A percentile compares a stretch with the other conserved stretches of the same genome.
Conservation (phyloP, 495 filamentous ascomycete species). For the Glarea lozoyensis region DNA sequence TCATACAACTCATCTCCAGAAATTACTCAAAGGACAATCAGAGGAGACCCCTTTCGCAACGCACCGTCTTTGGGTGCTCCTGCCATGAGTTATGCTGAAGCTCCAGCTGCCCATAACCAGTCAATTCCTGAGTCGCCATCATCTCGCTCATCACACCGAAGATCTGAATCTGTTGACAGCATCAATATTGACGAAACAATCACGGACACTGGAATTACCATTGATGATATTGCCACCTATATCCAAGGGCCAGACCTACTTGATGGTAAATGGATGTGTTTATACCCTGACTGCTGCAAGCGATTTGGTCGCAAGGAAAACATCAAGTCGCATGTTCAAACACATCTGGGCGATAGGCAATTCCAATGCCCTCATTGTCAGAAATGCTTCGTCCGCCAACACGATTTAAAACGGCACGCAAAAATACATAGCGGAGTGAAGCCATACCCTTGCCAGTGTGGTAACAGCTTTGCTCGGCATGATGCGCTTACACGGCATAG, state of each 20-base stretch:
- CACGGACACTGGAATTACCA: constrained; percentile 66
- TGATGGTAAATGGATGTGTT: constrained; percentile 78
- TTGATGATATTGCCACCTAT: constrained; percentile 77
- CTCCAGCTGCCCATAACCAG: constrained; percentile 11
- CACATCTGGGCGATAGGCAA: constrained; percentile 90
- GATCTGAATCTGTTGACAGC: constrained; percentile 44
- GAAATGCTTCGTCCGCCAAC: constrained; percentile 92
- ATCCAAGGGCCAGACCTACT: constrained; percentile 70
- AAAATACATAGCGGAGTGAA: constrained; percentile 94
- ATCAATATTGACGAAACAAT: constrained; percentile 47
- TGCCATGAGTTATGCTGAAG: constrained; percentile 13
- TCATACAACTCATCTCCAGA: constrained; percentile 33
- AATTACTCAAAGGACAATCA: constrained; percentile 24
- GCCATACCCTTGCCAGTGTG: constrained; percentile 84
- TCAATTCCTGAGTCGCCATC: constrained; percentile 19
- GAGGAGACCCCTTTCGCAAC: constrained; percentile 24
- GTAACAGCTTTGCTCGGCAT: constrained; percentile 83
- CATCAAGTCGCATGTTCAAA: constrained; percentile 95
- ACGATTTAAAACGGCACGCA: constrained; percentile 92
- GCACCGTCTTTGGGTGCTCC: constrained; percentile 25
- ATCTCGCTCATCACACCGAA: constrained; percentile 29
- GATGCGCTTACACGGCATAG: constrained; percentile 91
- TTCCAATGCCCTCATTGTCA: constrained; percentile 81
- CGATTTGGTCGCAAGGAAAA: constrained; percentile 92
- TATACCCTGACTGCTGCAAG: constrained; percentile 72